Evolutionary conservation across 1,284 basidiomycete genomes (phyloP).

Genomic region (Athelia psychrophila): DNA sequence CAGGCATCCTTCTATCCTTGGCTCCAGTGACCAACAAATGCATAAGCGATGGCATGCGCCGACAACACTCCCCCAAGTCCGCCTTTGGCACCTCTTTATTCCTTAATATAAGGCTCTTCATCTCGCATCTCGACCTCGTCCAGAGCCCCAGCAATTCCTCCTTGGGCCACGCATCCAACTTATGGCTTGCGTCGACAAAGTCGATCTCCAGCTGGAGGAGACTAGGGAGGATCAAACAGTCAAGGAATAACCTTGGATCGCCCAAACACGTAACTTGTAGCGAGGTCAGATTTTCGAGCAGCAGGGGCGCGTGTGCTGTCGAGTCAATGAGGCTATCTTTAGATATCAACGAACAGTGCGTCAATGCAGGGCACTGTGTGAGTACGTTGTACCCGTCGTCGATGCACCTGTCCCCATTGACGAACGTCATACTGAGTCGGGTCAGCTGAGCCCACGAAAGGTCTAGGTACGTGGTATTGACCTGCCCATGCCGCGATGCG

Average conservation of each 20-base stretch:
- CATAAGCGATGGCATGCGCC: not conserved
- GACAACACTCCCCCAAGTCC: not conserved
- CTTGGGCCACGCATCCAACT: not conserved
- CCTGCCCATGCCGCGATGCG: not conserved
- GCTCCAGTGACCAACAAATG: not conserved
- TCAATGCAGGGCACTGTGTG: not conserved
- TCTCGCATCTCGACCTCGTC: not conserved
- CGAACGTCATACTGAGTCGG: not conserved
- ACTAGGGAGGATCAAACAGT: not conserved
- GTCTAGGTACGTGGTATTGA: not conserved
- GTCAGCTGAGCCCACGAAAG: not conserved
- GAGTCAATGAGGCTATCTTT: not conserved
- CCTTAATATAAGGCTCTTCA: not conserved
- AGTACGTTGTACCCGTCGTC: not conserved
- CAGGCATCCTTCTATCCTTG: not conserved
- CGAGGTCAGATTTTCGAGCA: not conserved
- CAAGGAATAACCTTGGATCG: not conserved
- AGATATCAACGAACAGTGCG: not conserved
- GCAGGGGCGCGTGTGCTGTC: not conserved
- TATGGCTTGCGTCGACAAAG: not conserved
- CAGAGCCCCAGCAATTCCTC: not conserved
- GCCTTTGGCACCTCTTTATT: not conserved
- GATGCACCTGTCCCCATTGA: not conserved
- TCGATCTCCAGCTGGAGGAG: not conserved
- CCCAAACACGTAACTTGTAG: not conserved